Percentiles rank a stretch among this genome's conserved stretches.
Evolutionary conservation across 1,139 yeast species (phyloP).

Genomic region (Suhomyces bribrorum): DNA sequence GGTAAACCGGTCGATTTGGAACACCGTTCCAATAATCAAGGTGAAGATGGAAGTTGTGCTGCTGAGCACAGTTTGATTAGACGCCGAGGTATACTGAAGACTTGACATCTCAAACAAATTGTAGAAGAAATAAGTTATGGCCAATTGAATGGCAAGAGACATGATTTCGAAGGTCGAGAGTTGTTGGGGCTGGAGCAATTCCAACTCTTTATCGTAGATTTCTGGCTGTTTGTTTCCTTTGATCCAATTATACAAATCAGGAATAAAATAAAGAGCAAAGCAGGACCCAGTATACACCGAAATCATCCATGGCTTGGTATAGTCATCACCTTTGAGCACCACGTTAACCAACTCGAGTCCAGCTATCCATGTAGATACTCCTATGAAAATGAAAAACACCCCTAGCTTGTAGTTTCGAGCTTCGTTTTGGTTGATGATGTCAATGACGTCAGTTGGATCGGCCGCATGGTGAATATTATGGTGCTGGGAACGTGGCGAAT

Average conservation of each 20-base stretch:
- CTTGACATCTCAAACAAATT: conserved; percentile 43
- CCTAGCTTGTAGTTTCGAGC: conserved; percentile 45
- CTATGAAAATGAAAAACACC: conserved; percentile 38
- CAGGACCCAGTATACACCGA: conserved; percentile 50
- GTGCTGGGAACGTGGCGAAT: too few species aligned
- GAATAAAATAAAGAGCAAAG: conserved; percentile 45
- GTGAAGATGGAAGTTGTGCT: conserved; percentile 56
- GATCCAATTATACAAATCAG: conserved; percentile 27
- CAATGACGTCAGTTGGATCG: conserved; percentile 41
- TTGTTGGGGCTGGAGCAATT: conserved; percentile 3
- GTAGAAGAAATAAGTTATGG: conserved; percentile 45
- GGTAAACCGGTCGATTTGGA: conserved; percentile 45
- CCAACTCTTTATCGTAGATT: background rate
- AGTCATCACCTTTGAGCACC: conserved; percentile 49
- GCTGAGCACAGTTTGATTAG: conserved; percentile 53
- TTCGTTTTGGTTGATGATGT: conserved; percentile 49
- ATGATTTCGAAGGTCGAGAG: conserved; percentile 30
- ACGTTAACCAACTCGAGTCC: conserved; percentile 52
- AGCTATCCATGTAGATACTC: conserved; percentile 48
- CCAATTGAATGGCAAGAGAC: conserved; percentile 38
- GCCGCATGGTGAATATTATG: background rate
- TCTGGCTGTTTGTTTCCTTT: background rate
- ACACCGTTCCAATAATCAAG: conserved; percentile 41
- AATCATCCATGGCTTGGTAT: conserved; percentile 49
- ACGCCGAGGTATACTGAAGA: conserved; percentile 52